Percentiles rank a stretch among this genome's conserved stretches.
phyloP scores from a whole-genome alignment of 495 filamentous ascomycete genomes.

The Aspergillus affinis region DNA sequence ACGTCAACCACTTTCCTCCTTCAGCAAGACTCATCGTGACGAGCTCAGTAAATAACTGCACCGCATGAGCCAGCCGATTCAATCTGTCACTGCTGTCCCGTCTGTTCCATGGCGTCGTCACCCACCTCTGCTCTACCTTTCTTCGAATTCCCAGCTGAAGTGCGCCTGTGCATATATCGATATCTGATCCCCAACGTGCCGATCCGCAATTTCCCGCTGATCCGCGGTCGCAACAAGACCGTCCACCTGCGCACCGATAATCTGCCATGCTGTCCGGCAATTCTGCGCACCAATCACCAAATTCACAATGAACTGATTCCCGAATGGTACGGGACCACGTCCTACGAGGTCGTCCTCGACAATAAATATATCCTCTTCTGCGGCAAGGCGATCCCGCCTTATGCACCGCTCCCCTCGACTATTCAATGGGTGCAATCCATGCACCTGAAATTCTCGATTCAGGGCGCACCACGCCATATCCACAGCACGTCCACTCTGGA shows the following conservation, averaged over 20 bases:
- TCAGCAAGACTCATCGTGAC: background rate
- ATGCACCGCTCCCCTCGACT: slow-evolving; percentile 7
- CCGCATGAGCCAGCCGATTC: background rate
- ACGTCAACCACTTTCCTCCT: background rate
- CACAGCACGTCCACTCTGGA: slow-evolving; percentile 8
- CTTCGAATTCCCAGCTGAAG: slow-evolving; percentile 14
- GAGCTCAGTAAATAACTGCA: background rate
- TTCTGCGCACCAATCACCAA: slow-evolving; percentile 12
- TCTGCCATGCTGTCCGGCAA: slow-evolving; percentile 2
- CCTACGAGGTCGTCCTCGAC: slow-evolving; percentile 13
- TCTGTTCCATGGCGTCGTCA: slow-evolving; percentile 4
- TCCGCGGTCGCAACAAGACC: slow-evolving; percentile 7
- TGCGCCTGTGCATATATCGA: slow-evolving; percentile 10
- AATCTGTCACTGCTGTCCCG: background rate
- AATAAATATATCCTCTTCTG: slow-evolving; percentile 15
- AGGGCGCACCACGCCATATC: slow-evolving; percentile 9
- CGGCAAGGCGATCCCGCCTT: slow-evolving; percentile 9
- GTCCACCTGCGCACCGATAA: slow-evolving; percentile 7
- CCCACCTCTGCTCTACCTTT: background rate
- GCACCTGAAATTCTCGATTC: slow-evolving; percentile 5
- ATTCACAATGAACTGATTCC: slow-evolving; percentile 7
- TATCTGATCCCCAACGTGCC: slow-evolving; percentile 11
- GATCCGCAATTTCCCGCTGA: slow-evolving; percentile 9
- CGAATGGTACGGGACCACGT: slow-evolving; percentile 12
- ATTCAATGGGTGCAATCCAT: slow-evolving; percentile 7